Evolutionary conservation across 345 rosid species (phyloP), one percentile per base, ranked within the genome.

Genomic region (Trapa incisa): DNA sequence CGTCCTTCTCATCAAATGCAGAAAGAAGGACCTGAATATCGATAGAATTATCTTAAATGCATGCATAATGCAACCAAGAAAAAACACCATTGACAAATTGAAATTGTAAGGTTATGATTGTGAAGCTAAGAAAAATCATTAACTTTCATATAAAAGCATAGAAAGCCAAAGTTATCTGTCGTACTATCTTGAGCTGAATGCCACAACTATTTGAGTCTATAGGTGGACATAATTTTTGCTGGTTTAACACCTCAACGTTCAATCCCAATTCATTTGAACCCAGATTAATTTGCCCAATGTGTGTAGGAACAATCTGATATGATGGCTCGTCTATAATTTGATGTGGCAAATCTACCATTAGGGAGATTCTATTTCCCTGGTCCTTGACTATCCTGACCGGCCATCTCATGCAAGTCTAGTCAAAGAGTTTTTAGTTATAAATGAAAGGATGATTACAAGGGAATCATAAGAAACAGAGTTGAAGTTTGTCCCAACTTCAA

Each of bases 11-110:
- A 70, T 89, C 97, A 64, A 91, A 80, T 45, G 98, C 96, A 35
- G 97, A 91, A 67, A 87, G 82, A 76, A 83, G 86, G 68, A 86
- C 87, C 99, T 95, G 85, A 75, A 76, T 62, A 37, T 65, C 14
- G 38, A 52, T 41, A 38, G 58, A 63, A 36, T 56, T 14, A 29
- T 32, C 13, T 33, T 47, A 67, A 67, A n/a, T 17, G 52, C 2
- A 47, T n/a, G 35, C 32, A 29, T 13, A 13, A 52, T 67, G 39
- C 16, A 37, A 37, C 3, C 14, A 35, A 45, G 52, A 13, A 33
- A 17, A 7, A 5, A 7, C 32, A 15, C 41, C 22, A 33, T 47
- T 3, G 17, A 53, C 33, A 29, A 43, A 33, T 47, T 3, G 17
- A 53, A 48, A 29, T 50, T 50, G 22, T 7, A 4, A 29, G 56